phyloP scores from a whole-genome alignment of 768 basidiomycete genomes.

The Trametes gibbosa region DNA sequence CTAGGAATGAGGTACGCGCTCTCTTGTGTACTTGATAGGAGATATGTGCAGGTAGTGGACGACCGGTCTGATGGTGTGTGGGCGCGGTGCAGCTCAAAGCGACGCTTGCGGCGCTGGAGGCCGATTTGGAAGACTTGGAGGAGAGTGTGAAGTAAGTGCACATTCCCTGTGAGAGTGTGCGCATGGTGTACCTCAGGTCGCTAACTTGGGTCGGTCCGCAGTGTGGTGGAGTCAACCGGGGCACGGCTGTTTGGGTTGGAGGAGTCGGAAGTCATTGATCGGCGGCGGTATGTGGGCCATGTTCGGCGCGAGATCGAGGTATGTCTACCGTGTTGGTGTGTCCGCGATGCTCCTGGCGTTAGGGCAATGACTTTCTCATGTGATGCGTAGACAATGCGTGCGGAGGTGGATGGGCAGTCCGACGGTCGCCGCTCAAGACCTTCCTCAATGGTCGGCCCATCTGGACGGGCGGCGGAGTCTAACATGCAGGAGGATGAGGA shows the following conservation, averaged over 20 bases:
- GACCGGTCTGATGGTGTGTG: neutral
- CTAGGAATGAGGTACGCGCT: constrained; percentile 63
- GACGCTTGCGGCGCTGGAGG: constrained; percentile 74
- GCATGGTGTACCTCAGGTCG: neutral
- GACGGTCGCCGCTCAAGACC: constrained; percentile 25
- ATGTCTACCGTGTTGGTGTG: constrained; percentile 26
- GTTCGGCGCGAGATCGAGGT: constrained; percentile 82
- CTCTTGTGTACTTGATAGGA: neutral
- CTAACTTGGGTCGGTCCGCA: constrained; percentile 26
- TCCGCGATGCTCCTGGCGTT: neutral
- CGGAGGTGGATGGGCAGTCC: constrained; percentile 44
- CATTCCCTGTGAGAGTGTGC: neutral
- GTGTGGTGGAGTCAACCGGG: constrained; percentile 85
- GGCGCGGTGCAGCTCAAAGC: constrained; percentile 52
- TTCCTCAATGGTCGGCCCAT: constrained; percentile 20
- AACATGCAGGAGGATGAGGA: constrained; percentile 39
- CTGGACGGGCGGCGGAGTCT: constrained; percentile 2
- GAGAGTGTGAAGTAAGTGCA: constrained; percentile 81
- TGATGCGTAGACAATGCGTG: constrained; percentile 62
- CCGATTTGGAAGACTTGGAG: constrained; percentile 90
- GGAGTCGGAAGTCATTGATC: constrained; percentile 68
- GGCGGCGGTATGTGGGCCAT: constrained; percentile 73
- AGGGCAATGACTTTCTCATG: neutral
- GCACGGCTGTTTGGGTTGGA: constrained; percentile 82
- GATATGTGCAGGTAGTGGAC: neutral